Evolutionary conservation across 352 stramenopile genomes (phyloP), one percentile per base, ranked within the genome.

Genomic region (Globisporangium iwayamae): DNA sequence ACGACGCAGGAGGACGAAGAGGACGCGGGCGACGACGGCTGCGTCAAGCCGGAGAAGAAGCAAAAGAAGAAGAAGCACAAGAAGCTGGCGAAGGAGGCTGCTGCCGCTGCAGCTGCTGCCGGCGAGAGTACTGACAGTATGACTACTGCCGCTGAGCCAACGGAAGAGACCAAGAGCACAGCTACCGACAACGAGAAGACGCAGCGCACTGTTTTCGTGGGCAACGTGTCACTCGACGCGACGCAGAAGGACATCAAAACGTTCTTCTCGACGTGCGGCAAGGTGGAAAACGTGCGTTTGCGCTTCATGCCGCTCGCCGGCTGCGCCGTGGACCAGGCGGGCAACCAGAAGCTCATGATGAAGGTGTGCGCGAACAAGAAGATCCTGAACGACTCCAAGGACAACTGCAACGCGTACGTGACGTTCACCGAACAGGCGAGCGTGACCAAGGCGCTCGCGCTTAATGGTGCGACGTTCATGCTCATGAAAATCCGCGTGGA

Each of bases 321-420:
- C 48, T 92, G 81, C 57, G 83, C 85, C 13, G 79, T 97, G 28
- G 85, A 85, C 64, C 68, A 98, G 58, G 69, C 82, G 56, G 91
- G 91, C 64, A 96, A 98, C 67, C 90, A 97, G 72, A 93, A 94
- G 72, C 78, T 97, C 36, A 83, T 96, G 71, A 93, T 91, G 77
- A 97, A 97, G 64, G 89, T 96, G 41, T 96, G 85, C 60, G 85
- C 85, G 4, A 96, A 91, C 74, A 91, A 91, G 65, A 96, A 96
- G 69, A 79, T 97, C 46, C 72, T 96, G 52, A 81, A 66, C 18
- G 78, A 91, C 46, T 74, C 79, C n/a, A 92, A 92, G 58, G 89
- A 96, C 70, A 94, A 85, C 57, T 96, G 89, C 71, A 97, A 97
- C 64, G 91, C 91, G 39, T 98, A 97, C 76, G 84, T 98, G 60